A percentile compares a stretch with the other conserved stretches of the same genome.
phyloP scores from a whole-genome alignment of 2,329 filamentous ascomycete species.

The Calonectria leucothoes region DNA sequence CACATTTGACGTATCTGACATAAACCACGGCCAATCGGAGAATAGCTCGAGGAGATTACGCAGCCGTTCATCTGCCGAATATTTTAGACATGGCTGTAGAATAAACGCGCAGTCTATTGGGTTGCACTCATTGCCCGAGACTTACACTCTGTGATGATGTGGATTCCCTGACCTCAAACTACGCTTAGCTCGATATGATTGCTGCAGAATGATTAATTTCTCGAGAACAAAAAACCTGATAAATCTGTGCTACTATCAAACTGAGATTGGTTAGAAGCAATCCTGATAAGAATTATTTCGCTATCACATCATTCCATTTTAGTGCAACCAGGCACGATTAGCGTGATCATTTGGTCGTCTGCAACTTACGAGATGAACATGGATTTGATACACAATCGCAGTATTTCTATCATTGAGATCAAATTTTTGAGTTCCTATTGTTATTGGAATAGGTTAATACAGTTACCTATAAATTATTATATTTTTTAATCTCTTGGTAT shows the following conservation, averaged over 20 bases:
- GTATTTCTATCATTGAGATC: neutral
- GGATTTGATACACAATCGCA: neutral
- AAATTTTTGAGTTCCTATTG: too few relatives aligned
- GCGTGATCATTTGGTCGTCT: fast-evolving
- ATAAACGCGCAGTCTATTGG: neutral
- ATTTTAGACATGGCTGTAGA: neutral
- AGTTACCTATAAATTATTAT: too few relatives aligned
- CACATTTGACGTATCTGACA: neutral
- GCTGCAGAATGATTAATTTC: neutral
- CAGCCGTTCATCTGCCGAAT: neutral
- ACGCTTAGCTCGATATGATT: neutral
- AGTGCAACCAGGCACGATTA: neutral
- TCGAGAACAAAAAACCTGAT: neutral
- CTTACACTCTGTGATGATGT: neutral
- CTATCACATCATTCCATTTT: neutral
- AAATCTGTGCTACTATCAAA: neutral
- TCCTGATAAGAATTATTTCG: neutral
- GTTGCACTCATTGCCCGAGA: neutral
- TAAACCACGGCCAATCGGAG: neutral
- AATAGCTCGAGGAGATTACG: neutral
- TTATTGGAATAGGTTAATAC: too few relatives aligned
- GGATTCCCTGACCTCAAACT: neutral
- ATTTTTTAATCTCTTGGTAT: too few relatives aligned
- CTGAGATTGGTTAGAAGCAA: neutral
- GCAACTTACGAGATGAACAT: neutral